Percentiles rank a stretch among this genome's conserved stretches.
Evolutionary conservation across 768 basidiomycete species (phyloP).

Genomic region (Lactarius akahatsu): DNA sequence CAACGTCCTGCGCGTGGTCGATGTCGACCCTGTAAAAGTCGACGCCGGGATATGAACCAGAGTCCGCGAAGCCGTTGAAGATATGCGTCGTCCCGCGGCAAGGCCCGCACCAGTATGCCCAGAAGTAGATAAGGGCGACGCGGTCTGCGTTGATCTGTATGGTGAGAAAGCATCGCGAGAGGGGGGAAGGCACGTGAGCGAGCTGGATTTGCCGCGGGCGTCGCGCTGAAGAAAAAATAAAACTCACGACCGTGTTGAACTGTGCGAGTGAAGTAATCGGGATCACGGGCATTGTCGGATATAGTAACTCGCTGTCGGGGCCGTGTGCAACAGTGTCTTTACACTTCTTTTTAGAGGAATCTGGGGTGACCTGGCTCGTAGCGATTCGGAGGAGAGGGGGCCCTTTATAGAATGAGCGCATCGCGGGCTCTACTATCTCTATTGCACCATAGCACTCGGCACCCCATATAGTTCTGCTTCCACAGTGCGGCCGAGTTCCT

Average conservation of each 20-base stretch:
- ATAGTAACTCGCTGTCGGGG: background rate
- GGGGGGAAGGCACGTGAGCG: background rate
- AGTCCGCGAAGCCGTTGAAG: constrained; percentile 22
- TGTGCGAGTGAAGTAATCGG: constrained; percentile 22
- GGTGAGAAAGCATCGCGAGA: background rate
- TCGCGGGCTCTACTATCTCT: background rate
- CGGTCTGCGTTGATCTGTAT: constrained; percentile 13
- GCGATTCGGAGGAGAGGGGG: background rate
- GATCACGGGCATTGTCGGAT: constrained; percentile 18
- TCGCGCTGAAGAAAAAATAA: background rate
- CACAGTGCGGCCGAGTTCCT: constrained; percentile 8
- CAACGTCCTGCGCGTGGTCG: constrained; percentile 19
- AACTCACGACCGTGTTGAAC: constrained; percentile 20
- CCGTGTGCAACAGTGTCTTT: background rate
- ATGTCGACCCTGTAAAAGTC: constrained; percentile 27
- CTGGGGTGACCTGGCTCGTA: constrained; percentile 1
- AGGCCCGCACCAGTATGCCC: constrained; percentile 27
- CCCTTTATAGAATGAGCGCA: constrained; percentile 9
- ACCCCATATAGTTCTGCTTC: background rate
- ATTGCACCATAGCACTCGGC: constrained; percentile 2
- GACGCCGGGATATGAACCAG: constrained; percentile 18
- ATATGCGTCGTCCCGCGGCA: constrained; percentile 24
- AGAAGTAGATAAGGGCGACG: constrained; percentile 21
- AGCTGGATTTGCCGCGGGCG: background rate
- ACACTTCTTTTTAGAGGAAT: background rate